Evolutionary conservation across 805 yeast genomes (phyloP).

Genomic region (Millerozyma miso): DNA sequence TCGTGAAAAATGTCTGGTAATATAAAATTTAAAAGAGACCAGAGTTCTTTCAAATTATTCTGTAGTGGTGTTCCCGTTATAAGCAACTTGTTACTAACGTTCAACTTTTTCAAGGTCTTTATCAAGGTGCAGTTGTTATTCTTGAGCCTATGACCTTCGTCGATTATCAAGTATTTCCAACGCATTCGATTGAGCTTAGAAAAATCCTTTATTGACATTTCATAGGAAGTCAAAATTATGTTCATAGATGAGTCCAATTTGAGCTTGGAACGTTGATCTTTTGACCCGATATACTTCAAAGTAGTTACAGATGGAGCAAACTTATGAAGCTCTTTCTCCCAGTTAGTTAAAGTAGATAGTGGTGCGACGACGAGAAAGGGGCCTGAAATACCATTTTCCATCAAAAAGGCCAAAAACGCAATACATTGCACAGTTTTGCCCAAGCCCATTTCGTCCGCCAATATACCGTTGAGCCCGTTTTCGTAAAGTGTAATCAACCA

Average conservation of each 20-base stretch:
- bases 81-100: constrained; percentile 67
- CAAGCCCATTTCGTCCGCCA: constrained; percentile 97
- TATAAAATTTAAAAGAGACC: constrained; percentile 89
- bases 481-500: constrained; percentile 88
- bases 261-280: constrained; percentile 48
- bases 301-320: constrained; percentile 72
- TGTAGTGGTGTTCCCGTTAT: constrained; percentile 97
- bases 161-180: constrained; percentile 88
- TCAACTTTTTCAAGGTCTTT: constrained; percentile 61
- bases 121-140: constrained; percentile 77
- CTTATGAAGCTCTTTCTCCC: constrained; percentile 67
- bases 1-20: constrained; percentile 92
- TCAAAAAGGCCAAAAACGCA: constrained; percentile 66
- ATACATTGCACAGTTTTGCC: constrained; percentile 93
- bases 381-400: constrained; percentile 74
- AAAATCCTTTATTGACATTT: constrained; percentile 69
- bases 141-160: constrained; percentile 92
- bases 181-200: constrained; percentile 44
- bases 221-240: constrained; percentile 78
- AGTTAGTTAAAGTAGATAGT: constrained; percentile 77
- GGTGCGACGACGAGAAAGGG: constrained; percentile 81
- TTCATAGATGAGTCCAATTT: constrained; percentile 32
- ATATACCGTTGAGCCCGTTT: constrained; percentile 90
- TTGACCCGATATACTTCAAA: constrained; percentile 61
- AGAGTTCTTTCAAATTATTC: constrained; percentile 82